Percentiles rank a stretch among this genome's conserved stretches.
phyloP scores from a whole-genome alignment of 352 stramenopile genomes.

The Phytophthora europaea region DNA sequence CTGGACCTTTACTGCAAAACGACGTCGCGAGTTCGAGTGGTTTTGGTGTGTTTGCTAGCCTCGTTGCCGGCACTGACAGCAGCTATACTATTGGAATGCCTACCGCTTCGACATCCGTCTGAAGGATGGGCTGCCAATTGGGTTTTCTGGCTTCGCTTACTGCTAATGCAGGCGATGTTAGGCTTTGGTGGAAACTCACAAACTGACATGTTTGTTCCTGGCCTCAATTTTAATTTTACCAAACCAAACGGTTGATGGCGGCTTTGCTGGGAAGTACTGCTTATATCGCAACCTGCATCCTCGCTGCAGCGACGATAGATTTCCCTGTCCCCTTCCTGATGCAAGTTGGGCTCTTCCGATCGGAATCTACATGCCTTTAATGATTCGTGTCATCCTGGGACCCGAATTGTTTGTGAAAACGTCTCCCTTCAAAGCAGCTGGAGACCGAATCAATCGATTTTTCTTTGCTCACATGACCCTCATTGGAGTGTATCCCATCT shows the following conservation, averaged over 20 bases:
- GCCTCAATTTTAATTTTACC: background rate
- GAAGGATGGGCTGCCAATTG: slow-evolving; percentile 2
- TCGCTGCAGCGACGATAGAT: background rate
- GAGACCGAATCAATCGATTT: background rate
- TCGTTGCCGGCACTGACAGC: background rate
- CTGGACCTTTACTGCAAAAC: slow-evolving; percentile 1
- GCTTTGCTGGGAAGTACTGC: background rate
- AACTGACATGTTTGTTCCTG: background rate
- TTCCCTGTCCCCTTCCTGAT: background rate
- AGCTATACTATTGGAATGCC: background rate
- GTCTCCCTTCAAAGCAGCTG: background rate
- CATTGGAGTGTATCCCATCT: background rate
- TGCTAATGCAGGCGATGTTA: background rate
- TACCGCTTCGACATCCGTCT: background rate
- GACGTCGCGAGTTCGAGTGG: background rate
- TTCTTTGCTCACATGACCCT: background rate
- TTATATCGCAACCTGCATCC: background rate
- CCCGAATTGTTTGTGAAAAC: background rate
- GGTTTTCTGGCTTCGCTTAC: background rate
- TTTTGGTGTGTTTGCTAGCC: background rate
- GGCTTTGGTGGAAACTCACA: background rate
- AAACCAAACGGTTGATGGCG: background rate
- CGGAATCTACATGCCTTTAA: background rate
- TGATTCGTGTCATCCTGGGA: background rate
- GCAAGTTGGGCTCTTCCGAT: background rate